Evolutionary conservation across 495 filamentous ascomycete species (phyloP).

Genomic region (Pyrenopolyporus hunteri): DNA sequence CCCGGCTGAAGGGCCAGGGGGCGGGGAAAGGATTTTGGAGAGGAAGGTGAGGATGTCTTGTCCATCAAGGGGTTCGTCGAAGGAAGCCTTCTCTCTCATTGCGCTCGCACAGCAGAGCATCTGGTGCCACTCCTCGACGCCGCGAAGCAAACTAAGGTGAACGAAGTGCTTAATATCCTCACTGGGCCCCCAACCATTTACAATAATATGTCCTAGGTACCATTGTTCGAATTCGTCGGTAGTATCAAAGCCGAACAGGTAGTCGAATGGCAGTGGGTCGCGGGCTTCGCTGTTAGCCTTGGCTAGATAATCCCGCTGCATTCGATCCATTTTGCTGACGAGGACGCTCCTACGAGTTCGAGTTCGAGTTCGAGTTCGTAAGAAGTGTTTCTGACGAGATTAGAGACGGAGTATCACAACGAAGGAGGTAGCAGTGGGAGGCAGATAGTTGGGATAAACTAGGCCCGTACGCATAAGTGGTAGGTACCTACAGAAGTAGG

Average conservation of each 20-base stretch:
- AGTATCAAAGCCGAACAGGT: conserved; percentile 43
- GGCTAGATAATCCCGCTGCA: background rate
- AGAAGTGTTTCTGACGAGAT: background rate
- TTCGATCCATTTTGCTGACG: background rate
- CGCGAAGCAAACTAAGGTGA: conserved; percentile 36
- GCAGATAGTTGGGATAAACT: no score
- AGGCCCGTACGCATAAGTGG: no score
- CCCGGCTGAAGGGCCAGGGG: no score
- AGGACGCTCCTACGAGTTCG: background rate
- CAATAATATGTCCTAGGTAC: conserved; percentile 37
- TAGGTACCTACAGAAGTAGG: no score
- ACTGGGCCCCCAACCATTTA: conserved; percentile 23
- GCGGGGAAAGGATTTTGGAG: conserved; percentile 6
- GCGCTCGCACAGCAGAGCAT: conserved; percentile 40
- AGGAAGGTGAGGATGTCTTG: conserved; percentile 35
- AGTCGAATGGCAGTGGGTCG: conserved; percentile 16
- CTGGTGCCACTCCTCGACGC: conserved; percentile 46
- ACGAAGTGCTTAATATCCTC: conserved; percentile 38
- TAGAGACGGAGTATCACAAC: no score
- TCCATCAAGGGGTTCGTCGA: conserved; percentile 29
- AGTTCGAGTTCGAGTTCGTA: background rate
- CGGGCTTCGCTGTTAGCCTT: background rate
- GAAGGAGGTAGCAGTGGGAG: no score
- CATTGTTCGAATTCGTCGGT: conserved; percentile 27
- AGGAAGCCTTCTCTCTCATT: conserved; percentile 31